Percentiles rank a stretch among this genome's conserved stretches.
These are phyloP conservation scores for Monosporascus sp. DNA, from an alignment of 2,329 filamentous ascomycete genomes.

Conservation along the genomic window DNA sequence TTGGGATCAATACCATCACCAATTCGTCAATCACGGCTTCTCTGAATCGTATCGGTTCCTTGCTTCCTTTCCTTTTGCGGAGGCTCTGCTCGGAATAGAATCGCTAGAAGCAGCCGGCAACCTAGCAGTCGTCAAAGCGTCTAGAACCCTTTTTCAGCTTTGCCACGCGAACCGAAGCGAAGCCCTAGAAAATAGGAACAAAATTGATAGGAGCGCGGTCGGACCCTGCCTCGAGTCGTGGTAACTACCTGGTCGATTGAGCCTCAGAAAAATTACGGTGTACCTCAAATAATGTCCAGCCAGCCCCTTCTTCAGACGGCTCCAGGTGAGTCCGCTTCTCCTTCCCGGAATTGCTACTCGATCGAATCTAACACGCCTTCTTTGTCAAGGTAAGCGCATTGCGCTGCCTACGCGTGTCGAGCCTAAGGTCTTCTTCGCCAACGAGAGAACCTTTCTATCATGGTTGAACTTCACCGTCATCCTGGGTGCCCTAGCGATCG, in stretches of 20 bases:
- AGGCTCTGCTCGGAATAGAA: too few species aligned
- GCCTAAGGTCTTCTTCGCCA: constrained; percentile 99
- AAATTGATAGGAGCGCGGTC: too few species aligned
- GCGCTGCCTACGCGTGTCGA: constrained; percentile 96
- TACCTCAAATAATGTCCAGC: constrained; percentile 68
- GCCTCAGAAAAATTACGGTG: background rate
- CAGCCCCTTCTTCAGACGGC: constrained; percentile 94
- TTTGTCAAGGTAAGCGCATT: constrained; percentile 83
- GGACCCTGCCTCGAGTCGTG: too few species aligned
- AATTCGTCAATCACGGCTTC: too few species aligned
- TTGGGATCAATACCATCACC: too few species aligned
- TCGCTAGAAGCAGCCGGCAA: too few species aligned
- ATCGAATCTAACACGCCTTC: too few species aligned
- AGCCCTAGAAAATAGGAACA: background rate
- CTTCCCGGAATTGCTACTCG: background rate
- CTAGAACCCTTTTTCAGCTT: too few species aligned
- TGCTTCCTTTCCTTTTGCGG: too few species aligned
- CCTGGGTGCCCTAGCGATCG: constrained; percentile 91
- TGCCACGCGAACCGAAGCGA: background rate
- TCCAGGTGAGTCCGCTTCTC: constrained; percentile 57
- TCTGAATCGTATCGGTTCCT: too few species aligned
- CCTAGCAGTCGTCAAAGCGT: too few species aligned
- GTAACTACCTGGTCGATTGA: background rate
- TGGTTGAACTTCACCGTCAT: constrained; percentile 99
- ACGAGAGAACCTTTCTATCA: constrained; percentile 97